phyloP scores from a whole-genome alignment of 2,329 filamentous ascomycete genomes.

The Aspergillus sergii region DNA sequence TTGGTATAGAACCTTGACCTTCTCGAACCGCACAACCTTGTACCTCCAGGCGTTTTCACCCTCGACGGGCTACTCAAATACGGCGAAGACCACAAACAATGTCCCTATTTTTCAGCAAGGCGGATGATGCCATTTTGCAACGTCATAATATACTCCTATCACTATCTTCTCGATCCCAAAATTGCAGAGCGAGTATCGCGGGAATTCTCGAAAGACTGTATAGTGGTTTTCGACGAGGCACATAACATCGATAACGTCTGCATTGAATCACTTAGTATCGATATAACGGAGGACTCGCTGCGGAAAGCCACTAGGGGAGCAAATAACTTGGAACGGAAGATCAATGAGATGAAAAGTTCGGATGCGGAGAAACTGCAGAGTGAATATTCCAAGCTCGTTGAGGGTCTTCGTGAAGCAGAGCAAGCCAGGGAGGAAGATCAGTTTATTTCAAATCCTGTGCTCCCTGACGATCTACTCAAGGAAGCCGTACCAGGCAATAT shows the following conservation, averaged over 20 bases:
- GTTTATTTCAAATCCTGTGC: constrained; percentile 93
- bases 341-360: constrained; percentile 91
- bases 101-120: constrained; percentile 92
- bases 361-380: constrained; percentile 93
- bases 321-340: constrained; percentile 85
- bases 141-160: constrained; percentile 99
- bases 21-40: constrained; percentile 89
- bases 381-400: constrained; percentile 93
- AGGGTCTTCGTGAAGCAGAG: constrained; percentile 84
- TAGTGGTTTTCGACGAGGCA: constrained; percentile 97
- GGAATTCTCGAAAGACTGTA: constrained; percentile 96
- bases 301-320: constrained; percentile 89
- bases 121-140: constrained; percentile 99
- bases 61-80: constrained; percentile 86
- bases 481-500: constrained; percentile 98
- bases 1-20: constrained; percentile 77
- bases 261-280: constrained; percentile 95
- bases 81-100: constrained; percentile 94
- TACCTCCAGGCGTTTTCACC: constrained; percentile 94
- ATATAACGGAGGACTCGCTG: constrained; percentile 92
- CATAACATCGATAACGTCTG: constrained; percentile 99
- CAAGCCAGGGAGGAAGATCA: constrained; percentile 90
- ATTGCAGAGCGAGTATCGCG: constrained; percentile 94
- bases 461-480: constrained; percentile 91
- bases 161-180: constrained; percentile 96